A percentile compares a stretch with the other conserved stretches of the same genome.
phyloP scores from a whole-genome alignment of 2,329 filamentous ascomycete genomes.

The Cyphellophora europaea region DNA sequence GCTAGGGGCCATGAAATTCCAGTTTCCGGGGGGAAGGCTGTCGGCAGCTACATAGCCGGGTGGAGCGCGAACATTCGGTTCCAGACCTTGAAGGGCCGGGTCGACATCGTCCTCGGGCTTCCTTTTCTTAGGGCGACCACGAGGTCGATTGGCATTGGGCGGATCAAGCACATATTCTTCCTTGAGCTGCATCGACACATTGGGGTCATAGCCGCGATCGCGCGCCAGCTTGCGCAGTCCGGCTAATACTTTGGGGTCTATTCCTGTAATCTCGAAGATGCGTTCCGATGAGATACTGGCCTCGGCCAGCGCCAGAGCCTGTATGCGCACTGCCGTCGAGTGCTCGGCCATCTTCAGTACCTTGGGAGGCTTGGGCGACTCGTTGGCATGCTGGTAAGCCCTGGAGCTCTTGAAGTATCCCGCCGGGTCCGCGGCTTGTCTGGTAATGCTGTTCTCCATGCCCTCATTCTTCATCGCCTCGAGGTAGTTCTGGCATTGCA shows the following conservation, averaged over 20 bases:
- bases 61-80: slow-evolving; percentile 1
- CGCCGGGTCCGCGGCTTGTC: slow-evolving; percentile 18
- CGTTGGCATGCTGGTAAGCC: slow-evolving; percentile 11
- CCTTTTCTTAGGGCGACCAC: slow-evolving; percentile 20
- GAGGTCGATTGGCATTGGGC: slow-evolving; percentile 16
- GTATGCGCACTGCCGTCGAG: slow-evolving; percentile 17
- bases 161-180: slow-evolving; percentile 20
- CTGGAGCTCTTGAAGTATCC: slow-evolving; percentile 15
- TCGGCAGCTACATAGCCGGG: slow-evolving; percentile 7
- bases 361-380: slow-evolving; percentile 17
- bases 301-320: slow-evolving; percentile 19
- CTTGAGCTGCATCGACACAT: slow-evolving; percentile 19
- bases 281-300: slow-evolving; percentile 18
- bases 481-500: slow-evolving; percentile 18
- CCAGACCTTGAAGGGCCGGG: slow-evolving; percentile 9
- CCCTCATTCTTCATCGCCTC: slow-evolving; percentile 19
- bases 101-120: slow-evolving; percentile 24
- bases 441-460: slow-evolving; percentile 19
- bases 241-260: slow-evolving; percentile 19
- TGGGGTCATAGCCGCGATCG: slow-evolving; percentile 19
- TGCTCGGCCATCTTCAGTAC: slow-evolving; percentile 19
- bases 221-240: slow-evolving; percentile 17
- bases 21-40: slow-evolving; percentile 19
- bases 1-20: slow-evolving; percentile 19
- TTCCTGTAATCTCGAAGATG: slow-evolving; percentile 20